Percentiles rank a stretch among this genome's conserved stretches.
Evolutionary conservation across 129 eudicot genomes (phyloP).

Genomic region (Silybum marianum): DNA sequence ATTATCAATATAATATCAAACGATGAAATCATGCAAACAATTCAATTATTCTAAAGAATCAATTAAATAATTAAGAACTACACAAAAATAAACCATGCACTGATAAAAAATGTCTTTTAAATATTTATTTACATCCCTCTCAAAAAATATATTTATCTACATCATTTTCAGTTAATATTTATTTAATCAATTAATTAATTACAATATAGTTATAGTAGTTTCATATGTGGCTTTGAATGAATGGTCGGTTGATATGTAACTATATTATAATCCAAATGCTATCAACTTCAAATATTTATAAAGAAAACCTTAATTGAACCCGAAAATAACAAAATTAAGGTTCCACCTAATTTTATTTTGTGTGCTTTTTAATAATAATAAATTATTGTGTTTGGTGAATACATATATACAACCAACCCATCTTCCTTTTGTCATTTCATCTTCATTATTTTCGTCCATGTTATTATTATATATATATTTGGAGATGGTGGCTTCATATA

Average conservation of each 20-base stretch:
- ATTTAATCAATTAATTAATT: background rate
- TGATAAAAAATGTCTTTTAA: background rate
- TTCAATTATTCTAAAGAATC: too few species aligned
- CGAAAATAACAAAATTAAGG: background rate
- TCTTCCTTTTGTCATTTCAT: slow-evolving; percentile 16
- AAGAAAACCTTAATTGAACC: background rate
- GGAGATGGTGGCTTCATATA: background rate
- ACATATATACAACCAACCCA: background rate
- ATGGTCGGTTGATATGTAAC: background rate
- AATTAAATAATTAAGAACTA: background rate
- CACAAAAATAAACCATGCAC: background rate
- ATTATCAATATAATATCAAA: too few species aligned
- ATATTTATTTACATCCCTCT: background rate
- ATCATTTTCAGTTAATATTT: background rate
- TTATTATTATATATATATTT: background rate
- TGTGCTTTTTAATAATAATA: background rate
- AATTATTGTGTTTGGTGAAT: background rate
- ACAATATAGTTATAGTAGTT: background rate
- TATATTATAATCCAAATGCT: background rate
- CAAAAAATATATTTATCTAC: background rate
- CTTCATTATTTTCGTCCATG: background rate
- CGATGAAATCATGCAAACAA: background rate
- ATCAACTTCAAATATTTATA: background rate
- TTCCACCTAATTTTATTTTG: background rate
- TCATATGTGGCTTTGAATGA: background rate